phyloP scores from a whole-genome alignment of 1,284 basidiomycete species.

The Austroboletus novae-zelandiae region DNA sequence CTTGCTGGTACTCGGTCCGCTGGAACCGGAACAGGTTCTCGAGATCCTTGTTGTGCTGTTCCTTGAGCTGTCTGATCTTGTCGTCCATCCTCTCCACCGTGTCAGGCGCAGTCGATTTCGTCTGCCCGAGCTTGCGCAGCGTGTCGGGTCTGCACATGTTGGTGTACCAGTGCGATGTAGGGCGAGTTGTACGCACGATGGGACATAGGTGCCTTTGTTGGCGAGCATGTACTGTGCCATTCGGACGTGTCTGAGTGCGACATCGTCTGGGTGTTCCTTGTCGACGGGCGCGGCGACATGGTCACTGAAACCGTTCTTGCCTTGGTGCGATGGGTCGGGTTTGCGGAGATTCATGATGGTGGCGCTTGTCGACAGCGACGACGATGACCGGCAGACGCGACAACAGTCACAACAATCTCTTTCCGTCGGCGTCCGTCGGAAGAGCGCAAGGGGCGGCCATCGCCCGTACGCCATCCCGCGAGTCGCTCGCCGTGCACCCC shows the following conservation, averaged over 20 bases:
- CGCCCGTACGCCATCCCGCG: conserved; percentile 49
- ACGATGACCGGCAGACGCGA: conserved; percentile 1
- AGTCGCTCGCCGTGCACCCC: conserved; percentile 60
- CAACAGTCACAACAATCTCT: conserved; percentile 36
- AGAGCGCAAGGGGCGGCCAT: conserved; percentile 44
- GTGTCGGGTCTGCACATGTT: not conserved
- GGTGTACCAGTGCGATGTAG: no score
- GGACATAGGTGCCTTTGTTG: no score
- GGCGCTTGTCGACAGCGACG: not conserved
- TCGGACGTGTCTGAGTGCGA: conserved; percentile 28
- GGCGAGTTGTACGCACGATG: not conserved
- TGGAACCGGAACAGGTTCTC: conserved; percentile 42
- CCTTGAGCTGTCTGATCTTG: not conserved
- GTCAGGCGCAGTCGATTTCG: no score
- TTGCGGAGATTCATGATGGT: no score
- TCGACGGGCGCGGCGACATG: conserved; percentile 4
- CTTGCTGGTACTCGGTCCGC: conserved; percentile 41
- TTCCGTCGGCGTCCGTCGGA: conserved; percentile 54
- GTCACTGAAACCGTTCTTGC: conserved; percentile 26
- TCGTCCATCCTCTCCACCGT: not conserved
- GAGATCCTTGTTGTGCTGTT: not conserved
- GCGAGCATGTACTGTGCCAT: conserved; percentile 31
- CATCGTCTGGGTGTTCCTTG: conserved; percentile 22
- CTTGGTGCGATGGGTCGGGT: conserved; percentile 2
- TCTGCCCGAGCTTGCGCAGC: not conserved